These are phyloP conservation scores for Fusarium ramigenum DNA, from an alignment of 2,329 filamentous ascomycete genomes.

Conservation along the genomic window DNA sequence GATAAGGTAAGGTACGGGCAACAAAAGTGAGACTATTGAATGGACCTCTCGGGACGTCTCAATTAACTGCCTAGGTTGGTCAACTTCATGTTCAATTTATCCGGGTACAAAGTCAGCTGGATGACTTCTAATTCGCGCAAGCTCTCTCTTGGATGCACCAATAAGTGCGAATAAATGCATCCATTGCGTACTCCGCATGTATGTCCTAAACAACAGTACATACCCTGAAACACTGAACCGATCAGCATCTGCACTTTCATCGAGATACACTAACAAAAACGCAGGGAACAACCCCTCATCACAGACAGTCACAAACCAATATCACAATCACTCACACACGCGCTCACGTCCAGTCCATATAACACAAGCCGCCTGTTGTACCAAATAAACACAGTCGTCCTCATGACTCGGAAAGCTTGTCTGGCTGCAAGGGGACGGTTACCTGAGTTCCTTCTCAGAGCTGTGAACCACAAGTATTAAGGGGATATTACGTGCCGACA, in stretches of 20 bases:
- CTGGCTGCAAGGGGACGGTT: slow-evolving; percentile 8
- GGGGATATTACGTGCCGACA: background rate
- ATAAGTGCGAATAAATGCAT: slow-evolving; percentile 18
- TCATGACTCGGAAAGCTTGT: slow-evolving; percentile 30
- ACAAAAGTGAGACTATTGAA: slow-evolving; percentile 12
- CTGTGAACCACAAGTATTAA: slow-evolving; percentile 13
- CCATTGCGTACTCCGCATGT: slow-evolving; percentile 12
- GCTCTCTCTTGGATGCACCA: slow-evolving; percentile 2
- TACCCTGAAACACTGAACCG: slow-evolving; percentile 13
- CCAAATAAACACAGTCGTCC: slow-evolving; percentile 9
- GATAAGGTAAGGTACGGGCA: slow-evolving; percentile 5
- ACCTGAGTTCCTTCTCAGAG: slow-evolving; percentile 4
- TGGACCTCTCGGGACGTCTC: background rate
- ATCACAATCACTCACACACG: slow-evolving; percentile 5
- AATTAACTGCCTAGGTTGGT: background rate
- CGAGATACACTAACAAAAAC: slow-evolving; percentile 7
- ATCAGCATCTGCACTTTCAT: background rate
- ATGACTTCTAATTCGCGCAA: slow-evolving; percentile 25
- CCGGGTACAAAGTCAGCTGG: slow-evolving; percentile 11
- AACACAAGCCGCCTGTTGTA: slow-evolving; percentile 22
- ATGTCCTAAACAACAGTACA: slow-evolving; percentile 15
- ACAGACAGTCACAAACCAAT: slow-evolving; percentile 15
- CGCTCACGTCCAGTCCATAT: background rate
- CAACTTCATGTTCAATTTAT: background rate
- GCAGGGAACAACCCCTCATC: background rate